phyloP scores from a whole-genome alignment of 2,329 filamentous ascomycete genomes.

The Aspergillus clavatus region DNA sequence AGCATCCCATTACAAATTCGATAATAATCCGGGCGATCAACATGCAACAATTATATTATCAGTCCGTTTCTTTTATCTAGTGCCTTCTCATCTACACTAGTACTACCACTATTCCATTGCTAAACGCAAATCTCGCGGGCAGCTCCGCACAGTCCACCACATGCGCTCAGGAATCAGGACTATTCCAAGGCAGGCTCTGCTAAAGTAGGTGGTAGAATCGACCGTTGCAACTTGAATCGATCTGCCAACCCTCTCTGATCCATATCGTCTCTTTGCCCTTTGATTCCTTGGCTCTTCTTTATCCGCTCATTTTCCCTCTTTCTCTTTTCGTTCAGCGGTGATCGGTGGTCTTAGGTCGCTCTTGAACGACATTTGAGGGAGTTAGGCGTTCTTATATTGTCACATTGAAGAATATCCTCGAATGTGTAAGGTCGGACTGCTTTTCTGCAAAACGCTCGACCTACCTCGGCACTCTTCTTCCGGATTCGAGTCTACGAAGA shows the following conservation, averaged over 20 bases:
- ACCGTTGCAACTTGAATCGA: neutral
- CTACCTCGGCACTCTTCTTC: neutral
- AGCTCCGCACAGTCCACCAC: neutral
- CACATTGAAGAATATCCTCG: too few relatives aligned
- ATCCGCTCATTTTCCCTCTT: neutral
- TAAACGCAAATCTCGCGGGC: neutral
- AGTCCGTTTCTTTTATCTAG: neutral
- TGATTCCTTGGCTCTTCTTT: neutral
- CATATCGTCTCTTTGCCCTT: neutral
- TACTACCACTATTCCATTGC: neutral
- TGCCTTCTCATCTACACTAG: neutral
- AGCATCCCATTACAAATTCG: neutral
- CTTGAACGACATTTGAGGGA: neutral
- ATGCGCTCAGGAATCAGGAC: too few relatives aligned
- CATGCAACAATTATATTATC: neutral
- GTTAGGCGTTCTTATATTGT: neutral
- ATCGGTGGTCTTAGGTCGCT: neutral
- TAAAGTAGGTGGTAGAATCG: neutral
- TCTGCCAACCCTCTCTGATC: neutral
- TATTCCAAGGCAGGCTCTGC: neutral
- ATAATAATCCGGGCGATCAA: too few relatives aligned
- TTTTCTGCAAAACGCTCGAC: neutral
- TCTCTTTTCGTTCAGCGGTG: neutral
- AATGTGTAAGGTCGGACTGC: neutral
- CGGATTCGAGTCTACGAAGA: neutral